A percentile compares a stretch with the other conserved stretches of the same genome.
Conservation (phyloP, 2,329 filamentous ascomycete species). For the Gremmenia infestans region DNA sequence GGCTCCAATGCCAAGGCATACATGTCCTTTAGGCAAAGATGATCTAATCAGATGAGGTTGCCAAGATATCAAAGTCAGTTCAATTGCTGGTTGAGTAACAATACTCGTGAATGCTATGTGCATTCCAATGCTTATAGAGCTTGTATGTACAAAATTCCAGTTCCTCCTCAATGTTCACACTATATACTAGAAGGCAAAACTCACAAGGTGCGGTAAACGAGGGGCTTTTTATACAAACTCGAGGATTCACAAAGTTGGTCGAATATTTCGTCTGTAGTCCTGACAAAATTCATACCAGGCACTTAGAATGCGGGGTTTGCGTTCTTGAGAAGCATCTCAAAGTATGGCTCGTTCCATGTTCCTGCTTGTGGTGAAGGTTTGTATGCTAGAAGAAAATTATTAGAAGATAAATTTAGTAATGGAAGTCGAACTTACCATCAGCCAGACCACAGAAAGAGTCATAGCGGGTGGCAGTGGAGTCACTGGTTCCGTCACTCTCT, state of each 20-base stretch:
- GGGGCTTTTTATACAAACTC: background rate
- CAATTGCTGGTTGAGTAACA: background rate
- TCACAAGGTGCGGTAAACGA: background rate
- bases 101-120: background rate
- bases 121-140: background rate
- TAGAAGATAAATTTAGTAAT: conserved; percentile 23
- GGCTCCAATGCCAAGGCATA: too few relatives aligned
- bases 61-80: too few relatives aligned
- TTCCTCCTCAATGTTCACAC: background rate
- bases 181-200: background rate
- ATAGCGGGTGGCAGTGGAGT: conserved; percentile 38
- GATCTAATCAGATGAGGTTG: too few relatives aligned
- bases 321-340: conserved; percentile 40
- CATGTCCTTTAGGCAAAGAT: too few relatives aligned
- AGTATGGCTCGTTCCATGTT: conserved; percentile 41
- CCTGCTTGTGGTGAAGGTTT: conserved; percentile 40
- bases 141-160: background rate
- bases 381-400: conserved; percentile 24
- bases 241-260: background rate
- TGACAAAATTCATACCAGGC: background rate
- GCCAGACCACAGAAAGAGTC: conserved; percentile 44
- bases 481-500: conserved; percentile 27
- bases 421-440: conserved; percentile 53
- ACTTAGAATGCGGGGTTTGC: conserved; percentile 26
- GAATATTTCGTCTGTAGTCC: background rate